Evolutionary conservation across 768 basidiomycete genomes (phyloP), one percentile per base, ranked within the genome.

Genomic region (Boletus speciosus): DNA sequence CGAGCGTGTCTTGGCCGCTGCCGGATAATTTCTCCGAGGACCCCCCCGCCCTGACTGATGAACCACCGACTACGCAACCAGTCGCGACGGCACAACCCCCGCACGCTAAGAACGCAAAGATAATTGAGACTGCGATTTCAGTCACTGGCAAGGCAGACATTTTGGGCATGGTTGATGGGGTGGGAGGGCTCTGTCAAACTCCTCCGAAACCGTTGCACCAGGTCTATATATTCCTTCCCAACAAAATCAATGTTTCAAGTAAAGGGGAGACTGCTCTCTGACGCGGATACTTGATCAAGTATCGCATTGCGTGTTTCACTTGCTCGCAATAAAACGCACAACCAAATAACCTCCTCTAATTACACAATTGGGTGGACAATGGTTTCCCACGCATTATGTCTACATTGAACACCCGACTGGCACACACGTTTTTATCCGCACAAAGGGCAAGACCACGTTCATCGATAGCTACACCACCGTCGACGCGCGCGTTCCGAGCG

Each of bases 401-500:
- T 16, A 36, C 42, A 9, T 32, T 45, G 21, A 52, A 53, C 49
- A 54, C 51, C 4, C 51, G 55, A 34, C 25, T 69, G 8, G 39
- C 47, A 21, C 41, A 16, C 34, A 43, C 35, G 23, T 46, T 48
- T 27, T 48, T 14, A 10, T 16, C 35, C 12, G 15, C 47, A 37
- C 47, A 14, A 3, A 27, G 47, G 25, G 29, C 54, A 27, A 42
- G 48, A 52, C 54, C 52, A 47, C 57, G 32, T 38, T 49, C 51
- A 2, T 55, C 44, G 27, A 47, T 16, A 10, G 44, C 31, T 29
- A 41, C 21, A 12, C 31, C 37, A 35, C 35, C 39, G 8, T 48
- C 49, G 41, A 47, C 49, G 40, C 58, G 63, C 49, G 36, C 52
- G 25, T 73, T 78, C 49, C 71, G 68, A 49, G 42, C 71, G 29